These are phyloP conservation scores for Boechera retrofracta DNA, from an alignment of 345 rosid species.

Conservation along the genomic window DNA sequence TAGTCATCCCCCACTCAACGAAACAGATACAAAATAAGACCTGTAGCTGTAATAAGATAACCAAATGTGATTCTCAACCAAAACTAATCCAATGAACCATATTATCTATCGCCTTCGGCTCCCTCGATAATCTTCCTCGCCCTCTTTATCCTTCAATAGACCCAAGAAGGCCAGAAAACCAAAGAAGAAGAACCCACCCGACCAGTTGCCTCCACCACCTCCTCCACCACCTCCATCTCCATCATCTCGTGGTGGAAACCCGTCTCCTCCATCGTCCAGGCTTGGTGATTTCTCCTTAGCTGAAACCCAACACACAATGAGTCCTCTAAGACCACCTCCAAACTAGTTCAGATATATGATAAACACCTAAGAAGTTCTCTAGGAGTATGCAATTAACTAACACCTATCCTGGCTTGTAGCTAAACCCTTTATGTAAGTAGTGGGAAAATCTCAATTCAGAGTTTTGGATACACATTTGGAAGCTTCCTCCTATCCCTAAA, in stretches of 20 bases:
- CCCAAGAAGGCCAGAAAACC: slow-evolving; percentile 89
- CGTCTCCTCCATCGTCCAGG: slow-evolving; percentile 80
- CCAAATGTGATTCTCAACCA: slow-evolving; percentile 31
- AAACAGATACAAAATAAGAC: slow-evolving; percentile 35
- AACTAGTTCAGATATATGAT: neutral
- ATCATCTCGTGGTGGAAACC: slow-evolving; percentile 77
- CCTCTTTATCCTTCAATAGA: slow-evolving; percentile 79
- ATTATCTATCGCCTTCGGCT: slow-evolving; percentile 66
- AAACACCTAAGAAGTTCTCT: neutral
- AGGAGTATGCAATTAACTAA: neutral
- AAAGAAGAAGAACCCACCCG: slow-evolving; percentile 89
- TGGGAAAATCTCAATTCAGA: neutral
- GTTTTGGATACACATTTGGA: neutral
- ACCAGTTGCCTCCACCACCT: slow-evolving; percentile 89
- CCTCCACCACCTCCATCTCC: slow-evolving; percentile 94
- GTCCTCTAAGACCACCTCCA: neutral
- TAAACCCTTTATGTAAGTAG: neutral
- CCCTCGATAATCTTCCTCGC: slow-evolving; percentile 61
- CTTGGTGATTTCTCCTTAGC: slow-evolving; percentile 76
- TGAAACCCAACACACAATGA: slow-evolving; percentile 46
- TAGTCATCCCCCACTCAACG: slow-evolving; percentile 5
- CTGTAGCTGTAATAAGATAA: slow-evolving; percentile 14
- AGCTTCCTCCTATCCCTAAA: neutral
- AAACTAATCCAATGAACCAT: slow-evolving; percentile 6
- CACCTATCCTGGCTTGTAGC: slow-evolving; percentile 14